Evolutionary conservation across 1,284 basidiomycete genomes (phyloP).

Genomic region (Sporisorium iseilematis-ciliati): DNA sequence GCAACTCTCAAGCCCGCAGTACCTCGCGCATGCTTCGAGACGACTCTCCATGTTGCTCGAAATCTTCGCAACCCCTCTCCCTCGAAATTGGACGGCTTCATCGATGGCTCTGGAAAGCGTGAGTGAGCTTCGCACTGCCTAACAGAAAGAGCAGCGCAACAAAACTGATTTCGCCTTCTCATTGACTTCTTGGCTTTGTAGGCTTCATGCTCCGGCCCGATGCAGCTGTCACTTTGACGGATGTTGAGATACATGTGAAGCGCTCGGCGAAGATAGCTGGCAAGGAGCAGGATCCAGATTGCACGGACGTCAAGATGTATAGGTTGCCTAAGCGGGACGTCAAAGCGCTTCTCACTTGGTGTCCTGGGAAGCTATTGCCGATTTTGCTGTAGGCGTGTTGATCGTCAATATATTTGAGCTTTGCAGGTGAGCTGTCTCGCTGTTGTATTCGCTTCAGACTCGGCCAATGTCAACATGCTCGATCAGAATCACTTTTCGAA

Average conservation of each 20-base stretch:
- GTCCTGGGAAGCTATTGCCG: constrained; percentile 8
- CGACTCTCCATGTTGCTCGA: not conserved
- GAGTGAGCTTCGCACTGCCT: not conserved
- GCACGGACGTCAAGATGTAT: constrained; percentile 12
- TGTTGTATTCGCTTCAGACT: not conserved
- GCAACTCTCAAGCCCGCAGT: not conserved
- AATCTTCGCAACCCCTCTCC: constrained; percentile 3
- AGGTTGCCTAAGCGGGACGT: constrained; percentile 3
- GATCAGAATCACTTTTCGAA: not conserved
- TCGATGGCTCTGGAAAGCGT: constrained; percentile 16
- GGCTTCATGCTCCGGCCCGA: constrained; percentile 13
- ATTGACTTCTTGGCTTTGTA: not conserved
- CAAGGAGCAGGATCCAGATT: constrained; percentile 2
- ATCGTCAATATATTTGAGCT: not conserved
- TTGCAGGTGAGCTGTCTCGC: too few species aligned
- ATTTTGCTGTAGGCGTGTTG: not conserved
- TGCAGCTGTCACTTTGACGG: constrained; percentile 7
- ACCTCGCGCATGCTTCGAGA: constrained; percentile 15
- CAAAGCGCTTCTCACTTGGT: constrained; percentile 10
- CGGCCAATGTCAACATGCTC: not conserved
- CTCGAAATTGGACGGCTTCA: not conserved
- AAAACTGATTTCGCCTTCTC: not conserved
- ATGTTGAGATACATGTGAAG: constrained; percentile 13
- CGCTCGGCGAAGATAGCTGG: not conserved
- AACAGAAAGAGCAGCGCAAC: not conserved